phyloP scores from a whole-genome alignment of 208 protist species.

The Leishmania aethiopica region DNA sequence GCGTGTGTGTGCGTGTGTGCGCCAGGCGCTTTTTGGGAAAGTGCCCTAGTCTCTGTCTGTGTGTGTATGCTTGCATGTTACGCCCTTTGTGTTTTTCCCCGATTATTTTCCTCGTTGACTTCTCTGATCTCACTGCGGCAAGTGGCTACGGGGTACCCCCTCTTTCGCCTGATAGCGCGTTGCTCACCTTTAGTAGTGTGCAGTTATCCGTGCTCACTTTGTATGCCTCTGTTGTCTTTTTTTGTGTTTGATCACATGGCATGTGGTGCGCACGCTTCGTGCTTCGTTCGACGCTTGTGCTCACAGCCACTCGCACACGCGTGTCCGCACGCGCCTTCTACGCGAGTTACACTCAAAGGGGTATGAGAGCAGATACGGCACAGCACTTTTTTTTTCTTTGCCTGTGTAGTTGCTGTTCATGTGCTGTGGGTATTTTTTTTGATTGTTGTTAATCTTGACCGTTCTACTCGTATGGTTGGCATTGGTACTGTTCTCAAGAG shows the following conservation, averaged over 20 bases:
- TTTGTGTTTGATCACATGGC: not conserved
- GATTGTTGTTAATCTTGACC: not conserved
- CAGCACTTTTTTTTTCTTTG: not conserved
- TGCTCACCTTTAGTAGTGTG: not conserved
- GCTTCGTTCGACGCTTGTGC: not conserved
- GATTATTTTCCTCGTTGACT: not conserved
- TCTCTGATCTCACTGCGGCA: not conserved
- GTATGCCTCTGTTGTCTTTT: not conserved
- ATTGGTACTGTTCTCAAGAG: not conserved
- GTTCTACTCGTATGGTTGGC: not conserved
- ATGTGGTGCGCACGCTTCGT: not conserved
- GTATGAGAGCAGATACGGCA: not conserved
- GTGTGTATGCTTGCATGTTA: too few species aligned
- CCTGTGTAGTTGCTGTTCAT: not conserved
- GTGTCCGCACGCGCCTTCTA: not conserved
- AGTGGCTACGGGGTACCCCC: not conserved
- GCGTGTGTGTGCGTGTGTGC: not conserved
- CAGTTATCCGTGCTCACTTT: not conserved
- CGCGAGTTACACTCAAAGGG: not conserved
- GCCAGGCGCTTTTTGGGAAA: not conserved
- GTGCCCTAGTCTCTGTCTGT: not conserved
- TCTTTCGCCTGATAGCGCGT: not conserved
- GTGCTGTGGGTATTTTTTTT: not conserved
- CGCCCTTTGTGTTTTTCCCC: not conserved
- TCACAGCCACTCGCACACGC: not conserved